Evolutionary conservation across 148 eudicot species (phyloP).

Genomic region (Fallopia convolvulus): DNA sequence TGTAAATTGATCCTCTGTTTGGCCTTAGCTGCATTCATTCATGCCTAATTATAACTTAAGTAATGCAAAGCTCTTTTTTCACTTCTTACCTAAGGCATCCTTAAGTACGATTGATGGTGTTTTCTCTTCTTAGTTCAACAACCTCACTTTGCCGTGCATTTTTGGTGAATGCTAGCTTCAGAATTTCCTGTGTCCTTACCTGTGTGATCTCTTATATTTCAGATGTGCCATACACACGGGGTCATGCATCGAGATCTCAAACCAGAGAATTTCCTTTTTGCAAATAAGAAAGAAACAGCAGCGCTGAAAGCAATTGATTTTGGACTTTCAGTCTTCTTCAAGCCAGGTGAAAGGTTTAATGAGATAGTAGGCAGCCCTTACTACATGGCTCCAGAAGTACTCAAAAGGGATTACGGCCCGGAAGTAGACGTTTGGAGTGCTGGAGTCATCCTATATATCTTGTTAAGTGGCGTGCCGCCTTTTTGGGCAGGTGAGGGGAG

Average conservation of each 20-base stretch:
- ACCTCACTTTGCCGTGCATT: not conserved
- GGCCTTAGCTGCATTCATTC: not conserved
- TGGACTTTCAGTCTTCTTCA: constrained; percentile 52
- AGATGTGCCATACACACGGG: constrained; percentile 58
- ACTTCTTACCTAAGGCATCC: not conserved
- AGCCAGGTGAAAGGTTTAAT: constrained; percentile 48
- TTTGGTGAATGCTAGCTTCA: not conserved
- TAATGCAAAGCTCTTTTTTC: not conserved
- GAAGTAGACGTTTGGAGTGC: constrained; percentile 63
- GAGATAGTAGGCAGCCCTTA: constrained; percentile 65
- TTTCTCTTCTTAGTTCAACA: not conserved
- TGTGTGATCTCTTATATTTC: not conserved
- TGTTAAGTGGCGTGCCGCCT: constrained; percentile 56
- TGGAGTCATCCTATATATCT: constrained; percentile 54
- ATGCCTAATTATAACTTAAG: not conserved
- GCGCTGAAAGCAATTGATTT: constrained; percentile 53
- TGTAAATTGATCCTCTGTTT: not conserved
- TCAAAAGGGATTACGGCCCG: constrained; percentile 49
- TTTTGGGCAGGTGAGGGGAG: constrained; percentile 53
- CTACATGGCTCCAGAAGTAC: constrained; percentile 64
- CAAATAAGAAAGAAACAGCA: constrained; percentile 47
- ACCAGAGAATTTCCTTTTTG: constrained; percentile 54
- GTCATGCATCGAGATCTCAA: constrained; percentile 66
- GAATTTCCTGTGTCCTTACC: not conserved
- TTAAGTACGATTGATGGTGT: not conserved